phyloP scores from a whole-genome alignment of 768 basidiomycete species.

The Lentinus brumalis region DNA sequence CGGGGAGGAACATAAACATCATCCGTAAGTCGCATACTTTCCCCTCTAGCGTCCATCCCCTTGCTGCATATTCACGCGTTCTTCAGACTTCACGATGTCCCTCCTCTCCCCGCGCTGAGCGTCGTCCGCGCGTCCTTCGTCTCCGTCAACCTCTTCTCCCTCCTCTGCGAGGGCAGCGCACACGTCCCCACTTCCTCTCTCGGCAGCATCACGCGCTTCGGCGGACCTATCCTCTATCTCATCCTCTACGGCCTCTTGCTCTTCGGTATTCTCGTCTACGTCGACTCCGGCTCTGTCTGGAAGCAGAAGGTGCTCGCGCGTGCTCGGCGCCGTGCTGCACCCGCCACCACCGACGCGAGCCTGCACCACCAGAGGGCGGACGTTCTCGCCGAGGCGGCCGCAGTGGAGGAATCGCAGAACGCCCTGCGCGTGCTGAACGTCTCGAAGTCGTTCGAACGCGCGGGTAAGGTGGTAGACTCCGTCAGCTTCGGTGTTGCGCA shows the following conservation, averaged over 20 bases:
- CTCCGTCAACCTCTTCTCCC: slow-evolving; percentile 74
- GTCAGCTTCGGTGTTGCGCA: slow-evolving; percentile 67
- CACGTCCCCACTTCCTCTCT: slow-evolving; percentile 48
- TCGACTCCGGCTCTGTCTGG: slow-evolving; percentile 65
- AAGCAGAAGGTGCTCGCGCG: slow-evolving; percentile 33
- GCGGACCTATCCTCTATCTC: slow-evolving; percentile 77
- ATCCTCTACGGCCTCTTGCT: slow-evolving; percentile 60
- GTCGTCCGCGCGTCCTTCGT: slow-evolving; percentile 69
- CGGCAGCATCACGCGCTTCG: slow-evolving; percentile 59
- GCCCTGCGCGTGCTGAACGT: slow-evolving; percentile 63
- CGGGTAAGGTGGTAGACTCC: slow-evolving; percentile 63
- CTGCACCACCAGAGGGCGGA: slow-evolving; percentile 37
- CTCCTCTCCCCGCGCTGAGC: slow-evolving; percentile 69
- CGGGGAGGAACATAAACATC: slow-evolving; percentile 55
- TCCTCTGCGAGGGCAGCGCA: slow-evolving; percentile 63
- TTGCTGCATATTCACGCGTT: neutral
- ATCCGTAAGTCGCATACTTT: slow-evolving; percentile 46
- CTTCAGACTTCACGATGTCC: slow-evolving; percentile 65
- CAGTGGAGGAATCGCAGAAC: slow-evolving; percentile 51
- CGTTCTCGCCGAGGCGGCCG: slow-evolving; percentile 53
- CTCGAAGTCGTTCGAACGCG: slow-evolving; percentile 54
- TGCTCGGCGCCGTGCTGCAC: too few relatives aligned
- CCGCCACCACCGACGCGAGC: slow-evolving; percentile 14
- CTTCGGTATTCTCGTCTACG: slow-evolving; percentile 66
- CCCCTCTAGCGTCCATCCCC: neutral